phyloP scores from a whole-genome alignment of 2,329 filamentous ascomycete species.

The Cyclaneusma minus region DNA sequence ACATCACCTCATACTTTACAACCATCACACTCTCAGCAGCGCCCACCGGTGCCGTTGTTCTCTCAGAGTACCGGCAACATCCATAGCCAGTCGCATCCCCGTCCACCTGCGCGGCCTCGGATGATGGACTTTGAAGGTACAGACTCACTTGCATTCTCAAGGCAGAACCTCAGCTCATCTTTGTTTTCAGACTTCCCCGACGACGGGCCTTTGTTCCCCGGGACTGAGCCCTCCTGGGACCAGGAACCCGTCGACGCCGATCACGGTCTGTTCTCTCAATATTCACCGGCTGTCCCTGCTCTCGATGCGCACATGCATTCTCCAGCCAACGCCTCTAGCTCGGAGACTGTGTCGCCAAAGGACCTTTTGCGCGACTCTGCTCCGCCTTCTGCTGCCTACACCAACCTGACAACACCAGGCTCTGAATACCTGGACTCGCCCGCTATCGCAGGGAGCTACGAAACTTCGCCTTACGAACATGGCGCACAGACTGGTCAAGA shows the following conservation, averaged over 20 bases:
- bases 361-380: slow-evolving; percentile 66
- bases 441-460: slow-evolving; percentile 51
- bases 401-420: slow-evolving; percentile 66
- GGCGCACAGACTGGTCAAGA: slow-evolving; percentile 26
- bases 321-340: slow-evolving; percentile 31
- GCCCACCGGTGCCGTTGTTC: slow-evolving; percentile 62
- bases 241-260: neutral
- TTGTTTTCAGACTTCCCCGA: too few species aligned
- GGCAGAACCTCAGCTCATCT: too few species aligned
- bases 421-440: slow-evolving; percentile 67
- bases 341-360: slow-evolving; percentile 69
- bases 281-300: slow-evolving; percentile 20
- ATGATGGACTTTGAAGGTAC: too few species aligned
- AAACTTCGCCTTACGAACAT: slow-evolving; percentile 54
- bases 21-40: slow-evolving; percentile 32
- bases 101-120: too few species aligned
- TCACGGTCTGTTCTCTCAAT: slow-evolving; percentile 4
- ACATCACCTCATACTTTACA: slow-evolving; percentile 47
- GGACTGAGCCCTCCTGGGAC: too few species aligned
- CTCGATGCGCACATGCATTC: slow-evolving; percentile 31
- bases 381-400: slow-evolving; percentile 69
- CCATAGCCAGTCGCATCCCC: too few species aligned
- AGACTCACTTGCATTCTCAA: too few species aligned
- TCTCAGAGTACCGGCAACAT: slow-evolving; percentile 39
- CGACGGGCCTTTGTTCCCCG: too few species aligned